phyloP scores from a whole-genome alignment of 331 rosid species.

The Quercus tomentella region DNA sequence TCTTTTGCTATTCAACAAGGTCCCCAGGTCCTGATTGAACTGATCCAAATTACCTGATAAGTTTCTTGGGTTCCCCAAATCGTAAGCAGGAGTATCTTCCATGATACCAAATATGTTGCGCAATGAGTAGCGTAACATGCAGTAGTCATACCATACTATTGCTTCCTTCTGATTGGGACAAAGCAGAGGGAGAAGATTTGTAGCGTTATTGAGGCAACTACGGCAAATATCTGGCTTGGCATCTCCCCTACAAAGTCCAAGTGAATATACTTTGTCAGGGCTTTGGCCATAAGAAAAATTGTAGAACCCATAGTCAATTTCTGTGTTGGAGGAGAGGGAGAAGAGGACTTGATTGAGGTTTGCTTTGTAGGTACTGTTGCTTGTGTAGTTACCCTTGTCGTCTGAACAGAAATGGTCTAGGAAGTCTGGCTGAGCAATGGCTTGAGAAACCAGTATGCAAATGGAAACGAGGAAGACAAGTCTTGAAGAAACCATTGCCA shows the following conservation, averaged over 20 bases:
- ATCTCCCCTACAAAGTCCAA: constrained; percentile 12
- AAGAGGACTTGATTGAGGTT: neutral
- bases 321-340: neutral
- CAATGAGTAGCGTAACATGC: constrained; percentile 3
- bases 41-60: neutral
- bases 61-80: fast-evolving
- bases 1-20: neutral
- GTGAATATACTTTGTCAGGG: neutral
- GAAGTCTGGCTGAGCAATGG: neutral
- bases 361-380: neutral
- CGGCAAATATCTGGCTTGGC: neutral
- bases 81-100: neutral
- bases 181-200: neutral
- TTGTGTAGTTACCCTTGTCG: neutral
- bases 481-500: neutral
- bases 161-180: neutral
- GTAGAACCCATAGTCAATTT: neutral
- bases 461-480: neutral
- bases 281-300: neutral
- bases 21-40: neutral
- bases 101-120: neutral
- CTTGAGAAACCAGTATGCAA: neutral
- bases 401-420: neutral
- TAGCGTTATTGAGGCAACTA: neutral
- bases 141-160: neutral